Conservation (phyloP, 495 filamentous ascomycete species). For the Hypoxylon trugodes region DNA sequence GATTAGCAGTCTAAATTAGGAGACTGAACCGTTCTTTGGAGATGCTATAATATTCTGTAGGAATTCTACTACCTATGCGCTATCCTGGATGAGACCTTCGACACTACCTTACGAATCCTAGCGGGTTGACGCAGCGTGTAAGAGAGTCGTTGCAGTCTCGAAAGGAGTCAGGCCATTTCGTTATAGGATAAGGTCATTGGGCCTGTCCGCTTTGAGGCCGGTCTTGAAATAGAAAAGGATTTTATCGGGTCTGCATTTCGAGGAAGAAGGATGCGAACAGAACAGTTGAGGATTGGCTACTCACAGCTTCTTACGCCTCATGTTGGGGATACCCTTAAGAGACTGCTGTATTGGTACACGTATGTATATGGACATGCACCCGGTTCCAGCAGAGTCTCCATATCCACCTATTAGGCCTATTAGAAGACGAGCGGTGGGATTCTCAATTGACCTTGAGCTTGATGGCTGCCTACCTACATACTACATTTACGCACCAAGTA, state of each 20-base stretch:
- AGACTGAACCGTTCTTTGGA: too few species aligned
- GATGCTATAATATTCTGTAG: background rate
- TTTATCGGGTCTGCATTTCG: conserved; percentile 17
- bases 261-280: conserved; percentile 33
- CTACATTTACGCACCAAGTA: too few species aligned
- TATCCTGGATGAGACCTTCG: conserved; percentile 19
- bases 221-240: conserved; percentile 27
- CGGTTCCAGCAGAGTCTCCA: conserved; percentile 3
- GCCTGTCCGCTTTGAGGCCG: conserved; percentile 1
- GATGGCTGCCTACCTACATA: conserved; percentile 9
- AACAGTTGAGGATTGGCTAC: conserved; percentile 17
- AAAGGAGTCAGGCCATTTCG: conserved; percentile 18
- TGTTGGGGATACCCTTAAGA: background rate
- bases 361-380: too few species aligned
- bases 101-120: conserved; percentile 17
- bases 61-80: too few species aligned
- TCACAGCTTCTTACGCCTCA: conserved; percentile 16
- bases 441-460: too few species aligned
- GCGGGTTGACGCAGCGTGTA: conserved; percentile 11
- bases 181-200: conserved; percentile 7
- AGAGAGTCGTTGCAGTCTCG: conserved; percentile 16
- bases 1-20: conserved; percentile 8
- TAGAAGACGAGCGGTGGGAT: background rate
- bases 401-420: background rate
- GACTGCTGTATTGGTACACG: background rate